Base-by-base conservation (phyloP, 495 filamentous ascomycete genomes). In the Tuber microsphaerosporum region DNA sequence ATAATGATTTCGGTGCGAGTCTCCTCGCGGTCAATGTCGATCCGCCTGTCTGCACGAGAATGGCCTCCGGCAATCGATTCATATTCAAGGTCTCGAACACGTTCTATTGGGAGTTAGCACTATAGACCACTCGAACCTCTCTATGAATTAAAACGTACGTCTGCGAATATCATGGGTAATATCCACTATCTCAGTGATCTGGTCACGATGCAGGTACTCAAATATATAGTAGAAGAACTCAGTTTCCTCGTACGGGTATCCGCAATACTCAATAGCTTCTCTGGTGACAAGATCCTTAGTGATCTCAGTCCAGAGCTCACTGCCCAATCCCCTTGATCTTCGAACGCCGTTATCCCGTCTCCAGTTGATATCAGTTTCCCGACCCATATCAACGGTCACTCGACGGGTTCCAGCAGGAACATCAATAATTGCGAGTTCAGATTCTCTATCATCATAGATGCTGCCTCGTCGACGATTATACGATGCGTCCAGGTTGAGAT, bases 261-360 rank as follows among this genome's bases (percentile, higher is more conserved):
- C 93, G 75, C 89, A 83, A 72, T 90, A 85, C 76, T 97, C 90
- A 78, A 99, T 93, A 0, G 95, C 96, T 82, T 98, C 94, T 74
- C 89, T 88, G 56, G 91, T 87, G 19, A 99, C 93, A 70, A 99
- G 84, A 79, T 97, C 93, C 85, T 97, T 97, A 12, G 94, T 97
- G 79, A 99, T 94, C 83, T 98, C 95, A 0, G 95, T 99, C 96
- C 96, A 98, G 84, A 97, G 91, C 75, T 92, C 89, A 70, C 89
- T 90, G 72, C 88, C 86, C 44, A 86, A 85, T 16, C 85, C 84
- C 0, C 84, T 77, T 73, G 89, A 87, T 48, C 91, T 85, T 26
- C 92, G 87, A 20, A 93, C 90, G 43, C 92, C 92, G 81, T 92
- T 92, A 81, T 93, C 93, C 74, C 89, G 87, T 80, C 89, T 86